Evolutionary conservation across 345 rosid species (phyloP).

Genomic region (Euphorbia peplus): DNA sequence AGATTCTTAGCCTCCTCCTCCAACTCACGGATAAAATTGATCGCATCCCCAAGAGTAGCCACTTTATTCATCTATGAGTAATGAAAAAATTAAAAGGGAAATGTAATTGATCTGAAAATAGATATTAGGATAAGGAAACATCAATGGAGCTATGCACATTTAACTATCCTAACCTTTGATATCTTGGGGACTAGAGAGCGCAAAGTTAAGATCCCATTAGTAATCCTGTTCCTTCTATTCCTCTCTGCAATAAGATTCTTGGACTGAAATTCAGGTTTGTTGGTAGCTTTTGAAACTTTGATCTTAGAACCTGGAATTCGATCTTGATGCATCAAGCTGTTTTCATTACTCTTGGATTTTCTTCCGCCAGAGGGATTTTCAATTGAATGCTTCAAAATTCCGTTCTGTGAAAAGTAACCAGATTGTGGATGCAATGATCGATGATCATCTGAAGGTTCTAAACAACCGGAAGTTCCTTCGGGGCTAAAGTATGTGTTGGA

Average conservation of each 20-base stretch:
- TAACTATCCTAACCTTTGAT: constrained; percentile 56
- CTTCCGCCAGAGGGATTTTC: constrained; percentile 22
- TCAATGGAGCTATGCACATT: background rate
- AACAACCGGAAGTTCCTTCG: constrained; percentile 52
- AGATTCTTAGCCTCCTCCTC: constrained; percentile 45
- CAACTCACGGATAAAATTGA: constrained; percentile 61
- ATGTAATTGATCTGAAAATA: background rate
- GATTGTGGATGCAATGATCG: constrained; percentile 27
- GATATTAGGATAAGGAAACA: background rate
- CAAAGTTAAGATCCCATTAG: constrained; percentile 47
- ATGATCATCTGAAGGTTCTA: constrained; percentile 40
- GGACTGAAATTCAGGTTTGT: constrained; percentile 36
- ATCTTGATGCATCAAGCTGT: constrained; percentile 22
- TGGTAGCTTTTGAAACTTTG: constrained; percentile 21
- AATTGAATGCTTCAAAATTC: constrained; percentile 19
- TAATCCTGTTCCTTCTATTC: constrained; percentile 64
- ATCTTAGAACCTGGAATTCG: constrained; percentile 16
- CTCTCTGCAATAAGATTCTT: constrained; percentile 84
- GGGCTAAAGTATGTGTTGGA: constrained; percentile 27
- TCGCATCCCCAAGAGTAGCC: constrained; percentile 68
- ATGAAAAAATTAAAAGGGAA: background rate
- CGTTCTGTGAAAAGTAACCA: constrained; percentile 22
- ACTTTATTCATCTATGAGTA: constrained; percentile 64
- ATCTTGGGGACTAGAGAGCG: constrained; percentile 73
- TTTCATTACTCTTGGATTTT: constrained; percentile 9